phyloP scores from a whole-genome alignment of 371 early-diverging fungal genomes.

The Fennellomyces sp. region DNA sequence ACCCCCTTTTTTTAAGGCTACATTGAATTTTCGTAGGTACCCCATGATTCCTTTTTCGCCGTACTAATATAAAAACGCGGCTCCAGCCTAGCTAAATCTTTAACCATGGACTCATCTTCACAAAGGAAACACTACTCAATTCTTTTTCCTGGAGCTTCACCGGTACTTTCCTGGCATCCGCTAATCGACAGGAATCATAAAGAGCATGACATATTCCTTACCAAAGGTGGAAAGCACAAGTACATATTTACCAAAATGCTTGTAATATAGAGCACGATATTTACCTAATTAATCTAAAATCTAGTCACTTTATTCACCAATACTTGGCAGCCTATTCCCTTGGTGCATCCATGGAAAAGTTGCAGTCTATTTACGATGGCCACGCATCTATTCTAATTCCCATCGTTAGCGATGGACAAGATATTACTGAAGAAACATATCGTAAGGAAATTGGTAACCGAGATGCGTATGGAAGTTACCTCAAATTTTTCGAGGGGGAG shows the following conservation, averaged over 20 bases:
- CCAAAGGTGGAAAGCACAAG: not conserved
- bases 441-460: conserved; percentile 35
- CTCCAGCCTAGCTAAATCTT: too few relatives aligned
- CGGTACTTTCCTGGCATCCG: conserved; percentile 1
- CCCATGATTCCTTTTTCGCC: too few relatives aligned
- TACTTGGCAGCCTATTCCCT: not conserved
- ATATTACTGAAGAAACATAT: conserved; percentile 40
- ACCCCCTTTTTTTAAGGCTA: too few relatives aligned
- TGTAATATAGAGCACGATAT: not conserved
- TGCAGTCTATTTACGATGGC: conserved; percentile 48
- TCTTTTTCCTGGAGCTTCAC: too few relatives aligned
- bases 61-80: too few relatives aligned
- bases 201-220: not conserved
- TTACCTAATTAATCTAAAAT: not conserved
- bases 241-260: not conserved
- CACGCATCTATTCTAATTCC: conserved; percentile 36
- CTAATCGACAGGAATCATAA: conserved; percentile 3
- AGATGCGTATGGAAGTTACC: conserved; percentile 44
- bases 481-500: conserved; percentile 49
- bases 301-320: conserved; percentile 1
- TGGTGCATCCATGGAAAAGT: conserved; percentile 46
- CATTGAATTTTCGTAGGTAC: too few relatives aligned
- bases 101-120: too few relatives aligned
- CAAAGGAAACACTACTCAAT: too few relatives aligned
- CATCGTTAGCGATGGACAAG: conserved; percentile 19